Evolutionary conservation across 768 basidiomycete species (phyloP), one percentile per base, ranked within the genome.

Genomic region (Agaricus bisporus): DNA sequence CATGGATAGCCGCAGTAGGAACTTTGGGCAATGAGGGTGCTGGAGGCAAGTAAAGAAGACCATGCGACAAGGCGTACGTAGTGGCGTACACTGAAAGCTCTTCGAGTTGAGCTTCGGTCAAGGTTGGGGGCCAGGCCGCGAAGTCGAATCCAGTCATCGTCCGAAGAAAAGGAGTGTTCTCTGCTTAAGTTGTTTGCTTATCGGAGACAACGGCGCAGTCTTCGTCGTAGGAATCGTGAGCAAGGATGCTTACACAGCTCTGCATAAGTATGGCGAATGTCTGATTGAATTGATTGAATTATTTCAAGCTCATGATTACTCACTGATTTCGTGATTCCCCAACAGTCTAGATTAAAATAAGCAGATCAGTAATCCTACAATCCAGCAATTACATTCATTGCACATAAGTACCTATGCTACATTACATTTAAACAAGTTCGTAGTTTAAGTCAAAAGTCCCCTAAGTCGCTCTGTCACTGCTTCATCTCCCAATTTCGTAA

Each of bases 21-120:
- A 70, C 60, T 22, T 71, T 62, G 1, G 82, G 71, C 53, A 83
- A 78, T 29, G 66, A 72, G 8, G 72, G 60, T 1, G 71, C 66
- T 3, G 77, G 71, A 9, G 89, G 90, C 17, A 93, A 83, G 66
- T 91, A 91, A n/a, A 87, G 72, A 26, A 98, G 75, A 6, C 91
- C 90, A 65, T 88, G 86, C 2, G 91, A 80, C 47, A 98, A 76
- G 2, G 95, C 88, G 61, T 88, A 94, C 0, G 88, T 88, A 0
- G 88, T 82, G 0, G 92, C 88, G 29, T 82, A 73, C 15, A 80
- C 66, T 0, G 82, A 77, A 49, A 95, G 73, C 6, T 76, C 68
- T 12, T 77, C 73, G 14, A 84, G 73, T 62, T 92, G 83, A 7
- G 63, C 67, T 6, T 80, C 68, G 1, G 82, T 71, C 20, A 94